Evolutionary conservation across 2,329 filamentous ascomycete genomes (phyloP).

Genomic region (Neofusicoccum parvum): DNA sequence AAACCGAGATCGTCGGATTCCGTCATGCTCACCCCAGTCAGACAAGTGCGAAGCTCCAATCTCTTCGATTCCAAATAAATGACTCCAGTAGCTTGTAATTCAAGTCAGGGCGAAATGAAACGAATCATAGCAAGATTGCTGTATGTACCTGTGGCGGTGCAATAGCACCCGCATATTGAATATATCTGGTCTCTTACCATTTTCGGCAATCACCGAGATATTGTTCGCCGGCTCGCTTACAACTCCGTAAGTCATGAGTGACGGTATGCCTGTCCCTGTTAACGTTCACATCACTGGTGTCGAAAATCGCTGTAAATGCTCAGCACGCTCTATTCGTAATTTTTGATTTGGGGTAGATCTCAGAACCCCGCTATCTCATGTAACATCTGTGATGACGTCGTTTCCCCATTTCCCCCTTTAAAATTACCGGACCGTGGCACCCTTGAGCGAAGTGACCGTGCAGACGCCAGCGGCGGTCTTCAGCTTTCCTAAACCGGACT

Average conservation of each 20-base stretch:
- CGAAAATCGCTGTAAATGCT: not conserved
- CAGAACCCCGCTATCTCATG: constrained; percentile 1
- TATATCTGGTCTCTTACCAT: too few relatives aligned
- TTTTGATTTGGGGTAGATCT: constrained; percentile 8
- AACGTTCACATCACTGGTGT: too few relatives aligned
- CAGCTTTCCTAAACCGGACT: constrained; percentile 61
- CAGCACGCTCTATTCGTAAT: not conserved
- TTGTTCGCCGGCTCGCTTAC: too few relatives aligned
- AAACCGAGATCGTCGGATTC: not conserved
- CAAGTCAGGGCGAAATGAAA: not conserved
- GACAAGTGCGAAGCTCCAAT: not conserved
- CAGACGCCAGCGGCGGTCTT: constrained; percentile 81
- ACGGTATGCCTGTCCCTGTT: too few relatives aligned
- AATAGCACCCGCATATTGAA: too few relatives aligned
- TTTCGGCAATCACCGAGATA: too few relatives aligned
- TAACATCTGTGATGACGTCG: not conserved
- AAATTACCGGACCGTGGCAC: constrained; percentile 75
- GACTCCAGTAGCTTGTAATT: not conserved
- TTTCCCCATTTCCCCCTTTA: not conserved
- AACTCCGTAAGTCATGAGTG: too few relatives aligned
- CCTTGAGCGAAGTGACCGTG: constrained; percentile 78
- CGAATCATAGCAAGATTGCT: not conserved
- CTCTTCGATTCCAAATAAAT: not conserved
- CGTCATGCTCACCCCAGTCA: not conserved
- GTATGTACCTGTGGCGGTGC: too few relatives aligned